Conservation (phyloP, 1,139 yeast species). For the Arxiozyma slooffiae region DNA sequence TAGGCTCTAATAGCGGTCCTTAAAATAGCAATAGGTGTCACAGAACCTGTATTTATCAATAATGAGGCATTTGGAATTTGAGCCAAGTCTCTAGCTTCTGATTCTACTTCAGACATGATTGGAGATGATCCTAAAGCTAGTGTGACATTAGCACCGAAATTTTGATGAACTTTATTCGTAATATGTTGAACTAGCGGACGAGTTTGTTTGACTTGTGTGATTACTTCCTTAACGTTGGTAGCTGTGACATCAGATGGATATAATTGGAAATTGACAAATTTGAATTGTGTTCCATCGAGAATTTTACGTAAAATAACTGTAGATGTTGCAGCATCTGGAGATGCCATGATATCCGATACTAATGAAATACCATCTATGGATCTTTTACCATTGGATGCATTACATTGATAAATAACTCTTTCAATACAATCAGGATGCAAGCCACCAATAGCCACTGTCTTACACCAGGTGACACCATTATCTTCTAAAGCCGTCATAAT, state of each 20-base stretch:
- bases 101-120: constrained; percentile 72
- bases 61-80: constrained; percentile 44
- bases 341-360: constrained; percentile 79
- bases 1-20: constrained; percentile 49
- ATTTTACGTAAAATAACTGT: constrained; percentile 33
- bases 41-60: constrained; percentile 69
- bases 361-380: constrained; percentile 71
- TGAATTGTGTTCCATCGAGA: constrained; percentile 3
- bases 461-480: constrained; percentile 34
- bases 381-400: constrained; percentile 39
- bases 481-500: constrained; percentile 43
- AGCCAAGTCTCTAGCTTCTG: constrained; percentile 64
- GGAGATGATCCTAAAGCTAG: constrained; percentile 83
- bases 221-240: constrained; percentile 10
- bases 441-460: constrained; percentile 82
- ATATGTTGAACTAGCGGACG: constrained; percentile 75
- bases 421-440: constrained; percentile 56
- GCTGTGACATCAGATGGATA: constrained; percentile 5
- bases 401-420: constrained; percentile 41
- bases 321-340: constrained; percentile 46
- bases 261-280: constrained; percentile 2
- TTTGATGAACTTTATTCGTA: constrained; percentile 83
- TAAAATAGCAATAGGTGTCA: constrained; percentile 41
- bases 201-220: constrained; percentile 13
- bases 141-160: constrained; percentile 83